Evolutionary conservation across 176 grass and related monocot species (phyloP), one percentile per base, ranked within the genome.

Genomic region (Elymus sibiricus): DNA sequence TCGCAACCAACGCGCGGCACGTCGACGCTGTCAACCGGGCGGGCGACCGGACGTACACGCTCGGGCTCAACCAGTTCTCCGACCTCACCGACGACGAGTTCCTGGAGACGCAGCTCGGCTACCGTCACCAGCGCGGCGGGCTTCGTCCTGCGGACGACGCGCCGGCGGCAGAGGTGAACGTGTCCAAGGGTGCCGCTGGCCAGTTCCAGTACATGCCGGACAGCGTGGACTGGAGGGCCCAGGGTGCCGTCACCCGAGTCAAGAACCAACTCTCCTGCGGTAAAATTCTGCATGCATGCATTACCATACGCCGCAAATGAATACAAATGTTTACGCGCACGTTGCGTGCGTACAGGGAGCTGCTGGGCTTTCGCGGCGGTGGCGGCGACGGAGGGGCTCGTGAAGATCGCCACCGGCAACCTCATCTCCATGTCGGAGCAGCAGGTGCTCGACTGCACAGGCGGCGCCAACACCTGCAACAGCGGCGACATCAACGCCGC

Each of bases 331-430:
- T 69, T 16, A 68, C 21, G 14, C 64, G 64, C 16, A 43, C 42
- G 13, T 27, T 46, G 43, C 77, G 15, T 71, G 6, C 24, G 35
- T 22, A 26, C 58, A 91, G 90, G 86, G 59, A 79, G 67, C 37
- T 91, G 90, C 60, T 91, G 90, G 90, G 90, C 90, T 9, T 88
- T 91, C 64, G 13, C 86, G 19, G 82, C 90, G 39, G 86, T 88
- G 49, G 90, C 68, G 53, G 90, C 86, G 44, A 71, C 67, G 24
- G 90, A 91, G 65, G 69, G 90, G 34, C 63, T 85, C 19, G 86
- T 82, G 11, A 40, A 82, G 73, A 49, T 85, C 58, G 17, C 37
- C 42, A 88, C 90, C 22, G 76, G 90, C 32, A 4, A 70, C 27
- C 71, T 91, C 76, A 85, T 71, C 43, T 82, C 90, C 46, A 67